Percentiles rank a stretch among this genome's conserved stretches.
phyloP scores from a whole-genome alignment of 768 basidiomycete genomes.

The Rhodotorula diobovata region DNA sequence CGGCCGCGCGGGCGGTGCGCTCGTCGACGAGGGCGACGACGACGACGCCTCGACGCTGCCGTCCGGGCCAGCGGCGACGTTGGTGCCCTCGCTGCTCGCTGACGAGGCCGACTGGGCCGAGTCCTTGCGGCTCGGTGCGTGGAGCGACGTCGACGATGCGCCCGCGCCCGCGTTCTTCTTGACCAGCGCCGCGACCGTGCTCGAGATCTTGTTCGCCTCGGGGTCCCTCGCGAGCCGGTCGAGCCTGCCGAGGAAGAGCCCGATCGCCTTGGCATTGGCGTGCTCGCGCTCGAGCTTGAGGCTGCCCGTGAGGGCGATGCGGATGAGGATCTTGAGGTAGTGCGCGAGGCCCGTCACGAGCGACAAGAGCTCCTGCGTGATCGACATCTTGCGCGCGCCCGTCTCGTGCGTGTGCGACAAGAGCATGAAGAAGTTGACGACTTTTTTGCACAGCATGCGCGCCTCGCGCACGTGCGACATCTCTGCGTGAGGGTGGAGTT shows the following conservation, averaged over 20 bases:
- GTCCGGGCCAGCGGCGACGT: background rate
- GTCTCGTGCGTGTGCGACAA: constrained; percentile 93
- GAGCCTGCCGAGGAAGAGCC: constrained; percentile 84
- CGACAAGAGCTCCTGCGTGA: constrained; percentile 94
- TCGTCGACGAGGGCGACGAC: background rate
- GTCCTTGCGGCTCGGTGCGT: constrained; percentile 10
- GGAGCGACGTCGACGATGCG: background rate
- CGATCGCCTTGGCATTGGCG: constrained; percentile 72
- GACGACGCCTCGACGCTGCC: too few species aligned
- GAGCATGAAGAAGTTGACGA: constrained; percentile 94
- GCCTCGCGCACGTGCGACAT: constrained; percentile 99
- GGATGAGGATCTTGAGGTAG: constrained; percentile 98
- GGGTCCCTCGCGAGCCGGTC: constrained; percentile 70
- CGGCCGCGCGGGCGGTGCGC: background rate
- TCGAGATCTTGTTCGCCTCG: constrained; percentile 45
- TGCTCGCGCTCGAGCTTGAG: constrained; percentile 92
- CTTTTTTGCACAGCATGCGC: constrained; percentile 96
- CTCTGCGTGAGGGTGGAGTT: constrained; percentile 15
- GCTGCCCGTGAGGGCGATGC: constrained; percentile 92
- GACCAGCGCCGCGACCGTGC: constrained; percentile 16
- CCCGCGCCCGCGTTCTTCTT: background rate
- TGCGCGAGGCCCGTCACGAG: constrained; percentile 98
- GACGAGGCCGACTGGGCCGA: constrained; percentile 34
- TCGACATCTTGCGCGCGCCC: constrained; percentile 80
- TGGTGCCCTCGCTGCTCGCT: background rate